Evolutionary conservation across 768 basidiomycete genomes (phyloP), one percentile per base, ranked within the genome.

Genomic region (Tephrocybe sp.): DNA sequence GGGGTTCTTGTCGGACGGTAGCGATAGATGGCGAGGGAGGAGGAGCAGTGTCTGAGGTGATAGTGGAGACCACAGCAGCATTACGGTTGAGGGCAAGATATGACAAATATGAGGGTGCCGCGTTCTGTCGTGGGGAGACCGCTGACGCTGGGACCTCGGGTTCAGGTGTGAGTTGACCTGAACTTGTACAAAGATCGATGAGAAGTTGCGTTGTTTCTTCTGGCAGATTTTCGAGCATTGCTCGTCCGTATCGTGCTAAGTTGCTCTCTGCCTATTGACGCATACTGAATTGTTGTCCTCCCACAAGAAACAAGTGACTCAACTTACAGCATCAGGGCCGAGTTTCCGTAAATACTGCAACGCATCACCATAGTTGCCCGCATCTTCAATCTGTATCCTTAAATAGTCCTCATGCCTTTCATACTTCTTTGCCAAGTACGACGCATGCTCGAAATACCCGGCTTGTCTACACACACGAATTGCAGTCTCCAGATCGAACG

Each of bases 381-480:
- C 84, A 69, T 98, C 97, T 68, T 98, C 95, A 42, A 99, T 89
- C 68, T 94, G 88, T 42, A 98, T 95, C 51, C 91, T 77, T 34
- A 99, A 68, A 67, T 93, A 98, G 58, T 98, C 96, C 60, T 95
- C 93, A 58, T 98, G 93, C 18, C 90, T 72, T 25, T 87, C 84
- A 67, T 93, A 98, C 64, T 92, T 91, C 71, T 85, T 85, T 17
- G 97, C 96, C 14, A 99, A 79, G 64, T 95, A 98, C 1, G 85
- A 83, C 1, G 96, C 96, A 63, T 98, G 96, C 50, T 94, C 88
- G 60, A 91, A 97, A 67, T 96, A 98, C 0, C 93, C 93, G 1
- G 94, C 96, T 67, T 98, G 96, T 23, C 97, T 80, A 62, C 95
- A 98, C 24, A 98, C 96, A 2, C 93, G 83, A 47, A 99, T 98